A percentile compares a stretch with the other conserved stretches of the same genome.
phyloP scores from a whole-genome alignment of 352 stramenopile genomes.

The Globisporangium cederbergense region DNA sequence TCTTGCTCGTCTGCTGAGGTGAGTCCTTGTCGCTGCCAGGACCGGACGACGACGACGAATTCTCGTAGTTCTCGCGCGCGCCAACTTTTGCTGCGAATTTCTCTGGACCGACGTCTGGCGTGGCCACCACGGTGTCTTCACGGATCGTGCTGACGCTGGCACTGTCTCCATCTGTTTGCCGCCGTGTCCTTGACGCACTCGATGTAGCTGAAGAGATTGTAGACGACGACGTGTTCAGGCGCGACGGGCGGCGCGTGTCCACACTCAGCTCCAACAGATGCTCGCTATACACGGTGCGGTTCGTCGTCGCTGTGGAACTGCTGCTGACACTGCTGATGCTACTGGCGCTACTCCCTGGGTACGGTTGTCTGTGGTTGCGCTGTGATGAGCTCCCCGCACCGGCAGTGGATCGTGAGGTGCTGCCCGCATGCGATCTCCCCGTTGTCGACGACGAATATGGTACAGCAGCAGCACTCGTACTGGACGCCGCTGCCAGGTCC shows the following conservation, averaged over 20 bases:
- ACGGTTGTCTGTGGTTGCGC: slow-evolving; percentile 1
- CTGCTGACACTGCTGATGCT: slow-evolving; percentile 18
- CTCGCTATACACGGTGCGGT: slow-evolving; percentile 9
- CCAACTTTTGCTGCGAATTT: slow-evolving; percentile 44
- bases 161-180: slow-evolving; percentile 4
- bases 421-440: slow-evolving; percentile 6
- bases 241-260: slow-evolving; percentile 13
- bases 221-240: slow-evolving; percentile 12
- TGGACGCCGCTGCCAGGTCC: neutral
- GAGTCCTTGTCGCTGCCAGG: slow-evolving; percentile 44
- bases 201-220: slow-evolving; percentile 10
- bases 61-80: slow-evolving; percentile 22
- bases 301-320: slow-evolving; percentile 15
- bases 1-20: slow-evolving; percentile 11
- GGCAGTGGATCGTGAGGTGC: slow-evolving; percentile 3
- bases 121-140: slow-evolving; percentile 7
- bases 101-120: slow-evolving; percentile 32
- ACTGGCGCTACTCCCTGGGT: slow-evolving; percentile 14
- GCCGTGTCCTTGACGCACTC: slow-evolving; percentile 1
- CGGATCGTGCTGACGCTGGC: slow-evolving; percentile 8
- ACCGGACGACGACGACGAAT: slow-evolving; percentile 42
- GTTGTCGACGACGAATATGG: neutral
- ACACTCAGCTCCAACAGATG: neutral
- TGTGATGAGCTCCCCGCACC: slow-evolving; percentile 6
- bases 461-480: neutral